A percentile compares a stretch with the other conserved stretches of the same genome.
Conservation (phyloP, 179 eudicot genomes). For the Carnegiea gigantea region DNA sequence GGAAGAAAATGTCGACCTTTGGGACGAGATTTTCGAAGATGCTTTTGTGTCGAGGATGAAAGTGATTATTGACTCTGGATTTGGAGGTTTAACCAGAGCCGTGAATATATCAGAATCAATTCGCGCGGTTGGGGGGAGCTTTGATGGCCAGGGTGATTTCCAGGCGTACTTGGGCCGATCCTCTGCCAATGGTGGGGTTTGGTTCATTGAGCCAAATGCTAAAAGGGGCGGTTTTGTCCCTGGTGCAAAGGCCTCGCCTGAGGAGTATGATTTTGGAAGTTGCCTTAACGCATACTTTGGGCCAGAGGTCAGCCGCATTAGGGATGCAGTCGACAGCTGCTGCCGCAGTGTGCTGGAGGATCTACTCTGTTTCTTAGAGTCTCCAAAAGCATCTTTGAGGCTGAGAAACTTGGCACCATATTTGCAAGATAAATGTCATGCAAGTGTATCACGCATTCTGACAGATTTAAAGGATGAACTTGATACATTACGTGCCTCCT, state of each 20-base stretch:
- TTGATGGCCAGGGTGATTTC: conserved; percentile 46
- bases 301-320: conserved; percentile 70
- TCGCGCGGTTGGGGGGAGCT: conserved; percentile 40
- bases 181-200: conserved; percentile 71
- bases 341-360: conserved; percentile 78
- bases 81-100: conserved; percentile 40
- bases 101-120: conserved; percentile 65
- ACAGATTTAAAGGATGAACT: conserved; percentile 66
- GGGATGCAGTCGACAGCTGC: conserved; percentile 81
- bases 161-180: conserved; percentile 58
- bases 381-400: conserved; percentile 88
- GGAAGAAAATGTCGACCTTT: conserved; percentile 78
- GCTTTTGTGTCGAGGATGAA: conserved; percentile 87
- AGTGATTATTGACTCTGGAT: conserved; percentile 61
- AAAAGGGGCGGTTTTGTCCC: conserved; percentile 48
- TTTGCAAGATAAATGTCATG: conserved; percentile 72
- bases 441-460: conserved; percentile 59
- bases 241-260: conserved; percentile 44
- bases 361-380: conserved; percentile 76
- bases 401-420: conserved; percentile 67
- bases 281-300: conserved; percentile 90
- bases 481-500: conserved; percentile 50
- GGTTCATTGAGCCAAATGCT: conserved; percentile 68
- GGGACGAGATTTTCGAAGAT: conserved; percentile 97
- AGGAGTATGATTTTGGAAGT: conserved; percentile 66